Evolutionary conservation across 2,329 filamentous ascomycete genomes (phyloP), one percentile per base, ranked within the genome.

Genomic region (Bipolaris sorokiniana): DNA sequence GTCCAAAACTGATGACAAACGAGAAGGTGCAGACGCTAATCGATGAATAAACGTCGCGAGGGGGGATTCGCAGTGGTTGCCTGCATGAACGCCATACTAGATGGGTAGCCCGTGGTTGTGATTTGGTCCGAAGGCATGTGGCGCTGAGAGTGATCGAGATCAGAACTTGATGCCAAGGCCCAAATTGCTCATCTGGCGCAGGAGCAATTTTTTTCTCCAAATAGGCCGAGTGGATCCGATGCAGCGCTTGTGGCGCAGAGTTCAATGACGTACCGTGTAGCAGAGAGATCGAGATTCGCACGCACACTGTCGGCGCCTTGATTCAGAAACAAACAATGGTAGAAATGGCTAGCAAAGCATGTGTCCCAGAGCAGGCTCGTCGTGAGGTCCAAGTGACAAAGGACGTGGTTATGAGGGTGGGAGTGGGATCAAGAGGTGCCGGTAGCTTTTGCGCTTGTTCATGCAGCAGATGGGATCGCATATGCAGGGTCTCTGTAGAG

Each of bases 401-500:
- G 26, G 26, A 28, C 9, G 26, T 28, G 26, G 26, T 10, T 9
- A 9, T 28, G 26, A 3, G 7, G 41, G 22, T 15, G 20, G 22
- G 34, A 23, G 38, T 44, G 52, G 38, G 46, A 47, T 31, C 38
- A 34, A 36, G 22, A 26, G 38, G 38, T 34, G 52, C 44, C 49
- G 28, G 36, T n/a, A 16, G 48, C 49, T 48, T 41, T 20, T 37
- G 26, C 54, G 42, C 48, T 52, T 52, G 36, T 20, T 26, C n/a
- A 42, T 33, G 34, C 48, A 40, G 28, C n/a, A 36, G 37, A 26
- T 15, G 11, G 28, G 33, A 40, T 13, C 18, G 26, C n/a, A 44
- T 52, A 51, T 53, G 54, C 54, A 56, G 54, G 54, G 54, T 37
- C 49, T 54, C 38, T 9, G 40, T 46, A 28, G 36, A 47, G 10